A percentile compares a stretch with the other conserved stretches of the same genome.
phyloP scores from a whole-genome alignment of 1,284 basidiomycete species.

The Fistulinella cinereoalba region DNA sequence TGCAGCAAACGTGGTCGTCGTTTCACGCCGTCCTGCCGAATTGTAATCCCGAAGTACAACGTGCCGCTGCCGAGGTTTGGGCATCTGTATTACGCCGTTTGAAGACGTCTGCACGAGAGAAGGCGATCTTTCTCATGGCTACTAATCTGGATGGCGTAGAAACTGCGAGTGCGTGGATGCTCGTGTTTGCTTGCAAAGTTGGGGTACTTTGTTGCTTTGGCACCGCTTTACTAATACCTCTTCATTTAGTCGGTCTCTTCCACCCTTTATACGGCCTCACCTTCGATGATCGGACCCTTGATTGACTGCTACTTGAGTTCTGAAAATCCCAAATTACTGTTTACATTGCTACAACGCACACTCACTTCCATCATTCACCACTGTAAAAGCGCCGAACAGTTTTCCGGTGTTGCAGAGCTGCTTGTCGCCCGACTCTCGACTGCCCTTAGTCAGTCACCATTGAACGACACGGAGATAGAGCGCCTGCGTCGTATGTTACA shows the following conservation, averaged over 20 bases:
- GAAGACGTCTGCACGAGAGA: constrained; percentile 51
- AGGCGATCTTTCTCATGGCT: constrained; percentile 50
- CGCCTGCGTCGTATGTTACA: constrained; percentile 43
- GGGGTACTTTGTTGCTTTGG: constrained; percentile 13
- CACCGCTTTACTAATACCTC: constrained; percentile 2
- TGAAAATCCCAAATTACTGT: constrained; percentile 44
- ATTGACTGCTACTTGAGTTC: constrained; percentile 50
- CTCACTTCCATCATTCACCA: constrained; percentile 82
- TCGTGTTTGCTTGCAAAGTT: constrained; percentile 74
- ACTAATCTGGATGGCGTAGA: constrained; percentile 46
- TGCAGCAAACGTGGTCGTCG: constrained; percentile 56
- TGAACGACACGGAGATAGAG: constrained; percentile 22
- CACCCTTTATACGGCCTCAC: constrained; percentile 74
- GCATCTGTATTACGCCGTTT: constrained; percentile 63
- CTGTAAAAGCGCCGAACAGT: constrained; percentile 64
- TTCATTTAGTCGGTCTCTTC: constrained; percentile 64
- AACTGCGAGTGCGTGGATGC: constrained; percentile 62
- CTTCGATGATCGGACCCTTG: constrained; percentile 59
- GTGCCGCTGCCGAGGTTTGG: constrained; percentile 78
- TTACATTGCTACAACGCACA: constrained; percentile 62
- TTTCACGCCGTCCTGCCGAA: constrained; percentile 50
- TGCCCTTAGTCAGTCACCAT: constrained; percentile 10
- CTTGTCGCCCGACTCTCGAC: constrained; percentile 39
- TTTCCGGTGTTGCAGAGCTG: constrained; percentile 56
- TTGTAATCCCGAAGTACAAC: constrained; percentile 65